Evolutionary conservation across 352 stramenopile genomes (phyloP).

Genomic region (Globisporangium cystogenes): DNA sequence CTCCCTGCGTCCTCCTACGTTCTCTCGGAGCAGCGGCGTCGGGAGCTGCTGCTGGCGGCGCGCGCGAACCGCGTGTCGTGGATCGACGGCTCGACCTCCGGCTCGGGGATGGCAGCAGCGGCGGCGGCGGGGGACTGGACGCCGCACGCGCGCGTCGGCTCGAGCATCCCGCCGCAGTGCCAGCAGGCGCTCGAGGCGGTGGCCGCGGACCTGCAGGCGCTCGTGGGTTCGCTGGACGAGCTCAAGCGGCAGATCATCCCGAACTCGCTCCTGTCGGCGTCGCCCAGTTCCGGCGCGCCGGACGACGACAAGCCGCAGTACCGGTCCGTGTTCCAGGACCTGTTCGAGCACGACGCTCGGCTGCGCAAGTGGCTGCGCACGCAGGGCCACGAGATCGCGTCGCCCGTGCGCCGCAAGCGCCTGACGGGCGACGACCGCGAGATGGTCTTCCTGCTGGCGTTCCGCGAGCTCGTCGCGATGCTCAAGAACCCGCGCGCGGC

Average conservation of each 20-base stretch:
- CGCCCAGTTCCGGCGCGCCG: too few relatives aligned
- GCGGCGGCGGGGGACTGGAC: background rate
- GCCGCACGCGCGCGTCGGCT: background rate
- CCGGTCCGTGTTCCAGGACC: conserved; percentile 40
- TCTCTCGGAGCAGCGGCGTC: conserved; percentile 65
- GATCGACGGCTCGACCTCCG: conserved; percentile 36
- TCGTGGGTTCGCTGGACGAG: conserved; percentile 30
- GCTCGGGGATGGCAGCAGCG: background rate
- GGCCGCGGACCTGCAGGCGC: conserved; percentile 24
- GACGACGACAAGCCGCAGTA: conserved; percentile 5
- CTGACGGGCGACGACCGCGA: conserved; percentile 40
- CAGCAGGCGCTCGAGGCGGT: conserved; percentile 41
- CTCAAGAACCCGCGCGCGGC: conserved; percentile 57
- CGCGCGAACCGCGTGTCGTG: conserved; percentile 63
- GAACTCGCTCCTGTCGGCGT: conserved; percentile 11
- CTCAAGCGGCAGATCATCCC: conserved; percentile 39
- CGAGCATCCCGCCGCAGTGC: conserved; percentile 21
- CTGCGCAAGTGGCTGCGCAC: conserved; percentile 41
- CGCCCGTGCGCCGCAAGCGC: conserved; percentile 13
- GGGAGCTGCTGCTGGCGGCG: conserved; percentile 65
- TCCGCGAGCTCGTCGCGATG: conserved; percentile 47
- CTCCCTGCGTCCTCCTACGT: conserved; percentile 22
- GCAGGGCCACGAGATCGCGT: conserved; percentile 18
- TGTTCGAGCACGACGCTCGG: conserved; percentile 26
- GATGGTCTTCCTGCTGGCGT: conserved; percentile 53